Evolutionary conservation across 306 rosid genomes (phyloP).

Genomic region (Cajanus cajan): DNA sequence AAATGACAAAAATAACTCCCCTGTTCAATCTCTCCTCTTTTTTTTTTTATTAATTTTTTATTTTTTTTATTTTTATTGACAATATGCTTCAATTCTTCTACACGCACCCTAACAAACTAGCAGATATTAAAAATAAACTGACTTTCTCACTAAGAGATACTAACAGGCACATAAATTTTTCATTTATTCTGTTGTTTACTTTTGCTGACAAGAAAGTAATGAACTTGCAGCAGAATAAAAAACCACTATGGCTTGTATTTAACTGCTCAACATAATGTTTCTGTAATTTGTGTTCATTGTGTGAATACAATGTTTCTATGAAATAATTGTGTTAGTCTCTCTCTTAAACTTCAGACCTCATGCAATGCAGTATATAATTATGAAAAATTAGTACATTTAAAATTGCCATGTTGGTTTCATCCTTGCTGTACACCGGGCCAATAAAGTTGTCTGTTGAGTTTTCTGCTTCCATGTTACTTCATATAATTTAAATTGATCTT

Average conservation of each 20-base stretch:
- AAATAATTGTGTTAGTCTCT: background rate
- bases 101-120: background rate
- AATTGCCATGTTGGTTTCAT: background rate
- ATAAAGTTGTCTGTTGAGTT: background rate
- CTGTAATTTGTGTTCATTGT: background rate
- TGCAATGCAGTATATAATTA: background rate
- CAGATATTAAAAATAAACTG: background rate
- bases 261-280: background rate
- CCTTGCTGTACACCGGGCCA: background rate
- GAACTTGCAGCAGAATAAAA: background rate
- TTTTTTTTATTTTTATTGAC: too few relatives aligned
- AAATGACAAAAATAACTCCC: background rate
- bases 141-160: background rate
- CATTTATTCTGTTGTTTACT: conserved; percentile 1
- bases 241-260: background rate
- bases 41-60: too few relatives aligned
- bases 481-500: background rate
- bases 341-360: background rate
- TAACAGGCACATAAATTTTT: background rate
- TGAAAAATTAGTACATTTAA: background rate
- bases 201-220: conserved; percentile 14
- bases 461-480: background rate
- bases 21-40: background rate
- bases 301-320: background rate
- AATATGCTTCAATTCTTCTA: background rate